phyloP scores from a whole-genome alignment of 208 protist species.

The Leishmania mexicana region DNA sequence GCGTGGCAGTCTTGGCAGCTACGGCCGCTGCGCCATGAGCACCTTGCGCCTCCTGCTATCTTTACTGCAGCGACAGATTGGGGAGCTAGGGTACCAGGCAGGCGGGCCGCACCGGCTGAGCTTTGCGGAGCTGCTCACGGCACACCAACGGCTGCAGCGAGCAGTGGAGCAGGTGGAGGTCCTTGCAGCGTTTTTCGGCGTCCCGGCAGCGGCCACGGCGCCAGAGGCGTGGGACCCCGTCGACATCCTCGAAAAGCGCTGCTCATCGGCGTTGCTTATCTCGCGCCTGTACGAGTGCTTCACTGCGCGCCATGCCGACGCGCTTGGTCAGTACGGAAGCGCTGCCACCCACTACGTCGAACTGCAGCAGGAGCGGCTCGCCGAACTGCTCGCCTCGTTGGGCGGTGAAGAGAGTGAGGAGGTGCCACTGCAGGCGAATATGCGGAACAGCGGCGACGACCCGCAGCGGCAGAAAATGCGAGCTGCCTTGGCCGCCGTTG shows the following conservation, averaged over 20 bases:
- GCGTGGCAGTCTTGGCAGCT: constrained; percentile 65
- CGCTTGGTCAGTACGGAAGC: constrained; percentile 31
- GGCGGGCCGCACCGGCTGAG: constrained; percentile 53
- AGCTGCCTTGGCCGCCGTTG: not conserved
- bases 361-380: constrained; percentile 18
- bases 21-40: constrained; percentile 70
- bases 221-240: constrained; percentile 21
- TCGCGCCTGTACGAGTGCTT: constrained; percentile 55
- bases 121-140: constrained; percentile 60
- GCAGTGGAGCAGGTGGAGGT: constrained; percentile 45
- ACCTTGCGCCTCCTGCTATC: constrained; percentile 43
- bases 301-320: constrained; percentile 34
- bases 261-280: constrained; percentile 70
- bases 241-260: constrained; percentile 16
- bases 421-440: not conserved
- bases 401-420: not conserved
- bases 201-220: constrained; percentile 19
- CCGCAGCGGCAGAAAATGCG: not conserved
- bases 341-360: constrained; percentile 14
- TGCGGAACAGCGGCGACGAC: not conserved
- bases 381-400: not conserved
- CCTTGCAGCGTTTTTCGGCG: constrained; percentile 60
- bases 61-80: constrained; percentile 51
- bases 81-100: constrained; percentile 43
- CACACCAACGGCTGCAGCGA: constrained; percentile 46